Conservation (phyloP, 257 asterid genomes). For the Avicennia marina region DNA sequence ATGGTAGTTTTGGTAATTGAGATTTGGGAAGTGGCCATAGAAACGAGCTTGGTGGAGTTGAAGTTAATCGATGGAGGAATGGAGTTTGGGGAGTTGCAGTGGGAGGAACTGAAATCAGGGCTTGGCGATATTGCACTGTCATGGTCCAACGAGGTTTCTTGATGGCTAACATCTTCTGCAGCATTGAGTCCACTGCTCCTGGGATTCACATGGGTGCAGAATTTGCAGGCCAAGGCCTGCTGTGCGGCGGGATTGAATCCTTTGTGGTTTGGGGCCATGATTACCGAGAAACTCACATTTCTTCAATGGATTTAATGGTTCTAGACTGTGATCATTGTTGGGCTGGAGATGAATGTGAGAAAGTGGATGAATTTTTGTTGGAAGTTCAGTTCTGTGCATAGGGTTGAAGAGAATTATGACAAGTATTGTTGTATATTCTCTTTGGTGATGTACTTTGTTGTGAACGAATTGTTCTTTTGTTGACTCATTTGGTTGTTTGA, state of each 20-base stretch:
- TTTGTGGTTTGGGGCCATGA: neutral
- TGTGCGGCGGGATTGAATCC: neutral
- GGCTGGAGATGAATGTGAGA: neutral
- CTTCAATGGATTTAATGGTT: neutral
- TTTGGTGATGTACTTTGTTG: too few relatives aligned
- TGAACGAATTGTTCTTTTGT: too few relatives aligned
- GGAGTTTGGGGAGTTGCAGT: constrained; percentile 53
- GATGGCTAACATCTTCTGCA: too few relatives aligned
- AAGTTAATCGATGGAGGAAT: constrained; percentile 45
- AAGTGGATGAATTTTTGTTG: too few relatives aligned
- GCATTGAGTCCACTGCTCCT: neutral
- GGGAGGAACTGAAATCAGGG: constrained; percentile 63
- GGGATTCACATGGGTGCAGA: neutral
- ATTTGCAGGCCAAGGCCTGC: neutral
- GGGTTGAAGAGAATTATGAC: too few relatives aligned
- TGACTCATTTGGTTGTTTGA: too few relatives aligned
- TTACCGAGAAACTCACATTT: neutral
- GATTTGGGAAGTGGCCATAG: constrained; percentile 46
- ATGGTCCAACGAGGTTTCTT: constrained; percentile 37
- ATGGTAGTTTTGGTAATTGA: constrained; percentile 41
- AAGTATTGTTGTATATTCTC: too few relatives aligned
- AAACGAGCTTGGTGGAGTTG: constrained; percentile 67
- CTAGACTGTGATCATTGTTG: neutral
- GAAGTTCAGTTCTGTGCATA: too few relatives aligned
- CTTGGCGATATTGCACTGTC: constrained; percentile 46